Evolutionary conservation across 2,329 filamentous ascomycete species (phyloP).

Genomic region (Fusarium sp.): DNA sequence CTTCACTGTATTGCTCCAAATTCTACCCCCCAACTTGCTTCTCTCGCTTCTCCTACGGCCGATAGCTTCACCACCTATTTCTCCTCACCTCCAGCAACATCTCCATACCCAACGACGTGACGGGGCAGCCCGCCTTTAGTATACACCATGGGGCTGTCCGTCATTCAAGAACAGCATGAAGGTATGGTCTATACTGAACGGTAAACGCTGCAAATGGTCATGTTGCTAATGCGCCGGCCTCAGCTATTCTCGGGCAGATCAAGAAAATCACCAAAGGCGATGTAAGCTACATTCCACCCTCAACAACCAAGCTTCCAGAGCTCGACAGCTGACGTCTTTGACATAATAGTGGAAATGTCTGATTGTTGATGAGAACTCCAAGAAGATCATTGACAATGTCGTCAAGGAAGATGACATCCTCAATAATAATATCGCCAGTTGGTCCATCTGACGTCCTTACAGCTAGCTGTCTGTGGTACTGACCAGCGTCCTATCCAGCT

Average conservation of each 20-base stretch:
- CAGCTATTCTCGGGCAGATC: conserved; percentile 66
- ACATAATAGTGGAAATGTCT: conserved; percentile 90
- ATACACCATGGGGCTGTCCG: conserved; percentile 83
- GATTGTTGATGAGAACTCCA: conserved; percentile 86
- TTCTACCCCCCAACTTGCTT: conserved; percentile 5
- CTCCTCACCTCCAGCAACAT: conserved; percentile 13
- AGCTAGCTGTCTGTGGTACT: conserved; percentile 26
- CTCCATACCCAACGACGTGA: conserved; percentile 42
- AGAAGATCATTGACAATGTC: conserved; percentile 90
- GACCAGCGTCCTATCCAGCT: conserved; percentile 68
- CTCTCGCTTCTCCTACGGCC: conserved; percentile 25
- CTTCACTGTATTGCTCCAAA: conserved; percentile 16
- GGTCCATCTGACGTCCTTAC: conserved; percentile 53
- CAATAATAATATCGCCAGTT: conserved; percentile 96
- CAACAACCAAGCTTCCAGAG: neutral
- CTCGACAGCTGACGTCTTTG: conserved; percentile 24
- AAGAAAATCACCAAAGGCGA: conserved; percentile 85
- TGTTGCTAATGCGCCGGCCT: conserved; percentile 39
- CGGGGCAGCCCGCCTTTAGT: conserved; percentile 47
- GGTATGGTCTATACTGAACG: conserved; percentile 46
- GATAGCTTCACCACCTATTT: conserved; percentile 4
- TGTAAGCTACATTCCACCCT: conserved; percentile 65
- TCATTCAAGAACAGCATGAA: conserved; percentile 84
- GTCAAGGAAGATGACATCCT: conserved; percentile 97
- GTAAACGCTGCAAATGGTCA: neutral